Percentiles rank a stretch among this genome's conserved stretches.
These are phyloP conservation scores for Capronia epimyces DNA, from an alignment of 2,329 filamentous ascomycete species.

Conservation along the genomic window DNA sequence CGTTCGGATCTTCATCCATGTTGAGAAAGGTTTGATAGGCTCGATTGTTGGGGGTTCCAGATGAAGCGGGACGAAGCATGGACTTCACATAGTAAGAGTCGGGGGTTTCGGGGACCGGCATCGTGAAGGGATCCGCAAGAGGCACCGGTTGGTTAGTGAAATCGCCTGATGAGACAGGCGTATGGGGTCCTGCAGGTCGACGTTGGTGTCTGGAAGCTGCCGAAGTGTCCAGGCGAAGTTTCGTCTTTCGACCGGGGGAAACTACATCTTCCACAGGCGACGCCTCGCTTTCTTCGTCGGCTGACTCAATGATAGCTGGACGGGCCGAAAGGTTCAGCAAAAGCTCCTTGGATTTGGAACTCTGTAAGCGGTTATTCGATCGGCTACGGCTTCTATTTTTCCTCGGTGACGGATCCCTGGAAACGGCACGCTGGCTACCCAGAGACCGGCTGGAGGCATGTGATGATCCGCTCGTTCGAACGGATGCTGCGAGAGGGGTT, in stretches of 20 bases:
- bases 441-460: conserved; percentile 9
- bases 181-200: conserved; percentile 23
- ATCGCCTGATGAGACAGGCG: conserved; percentile 25
- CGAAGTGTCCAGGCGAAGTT: conserved; percentile 24
- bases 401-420: conserved; percentile 20
- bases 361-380: conserved; percentile 18
- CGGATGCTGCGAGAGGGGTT: conserved; percentile 7
- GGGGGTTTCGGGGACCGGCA: conserved; percentile 25
- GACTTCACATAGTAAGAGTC: conserved; percentile 27
- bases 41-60: conserved; percentile 23
- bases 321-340: conserved; percentile 20
- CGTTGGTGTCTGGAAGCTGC: conserved; percentile 11
- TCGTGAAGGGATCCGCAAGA: conserved; percentile 5
- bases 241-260: conserved; percentile 13
- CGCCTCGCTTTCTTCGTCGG: conserved; percentile 21
- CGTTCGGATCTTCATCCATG: conserved; percentile 29
- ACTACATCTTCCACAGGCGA: conserved; percentile 18
- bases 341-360: conserved; percentile 24
- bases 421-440: conserved; percentile 5
- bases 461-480: conserved; percentile 10
- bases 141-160: conserved; percentile 16
- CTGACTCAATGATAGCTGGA: conserved; percentile 25
- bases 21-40: conserved; percentile 29
- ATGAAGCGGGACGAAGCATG: conserved; percentile 24
- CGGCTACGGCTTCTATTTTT: conserved; percentile 23